Evolutionary conservation across 306 rosid species (phyloP), one percentile per base, ranked within the genome.

Genomic region (Betula pendula): DNA sequence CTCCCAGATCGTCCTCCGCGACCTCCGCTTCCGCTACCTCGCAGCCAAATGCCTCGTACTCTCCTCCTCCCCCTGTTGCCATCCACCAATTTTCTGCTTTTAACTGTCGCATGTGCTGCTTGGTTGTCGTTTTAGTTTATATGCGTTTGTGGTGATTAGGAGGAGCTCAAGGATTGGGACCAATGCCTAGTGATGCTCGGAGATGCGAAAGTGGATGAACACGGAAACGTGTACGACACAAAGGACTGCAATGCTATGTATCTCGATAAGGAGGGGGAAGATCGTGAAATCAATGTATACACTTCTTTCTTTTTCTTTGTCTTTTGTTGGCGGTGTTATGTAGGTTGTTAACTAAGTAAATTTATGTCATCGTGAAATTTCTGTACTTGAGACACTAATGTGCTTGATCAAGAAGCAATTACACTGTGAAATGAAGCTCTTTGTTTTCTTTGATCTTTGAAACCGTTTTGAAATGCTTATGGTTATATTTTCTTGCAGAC

Each of bases 111-210:
- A 8, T 59, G 11, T 9, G 29, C 38, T 29, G 60, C 43, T 53
- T 10, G 3, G 19, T 29, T 44, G 29, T 42, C 65, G 40, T 71
- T 15, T 56, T 74, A 25, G 19, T 19, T 42, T 31, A 1, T 59
- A 3, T 35, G 42, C 38, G 27, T 25, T 15, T 38, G 12, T 63
- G n/a, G 27, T 52, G 25, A 35, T 80, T 66, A 94, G 97, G 97
- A 89, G 85, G 98, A 95, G 68, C 80, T 95, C 85, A 95, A 92
- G 90, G 97, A 95, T 77, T 95, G 97, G 98, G 95, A 92, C 72
- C 98, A 95, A 40, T 95, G 98, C 80, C 75, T 95, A 9, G 76
- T 82, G 16, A 92, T 95, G 96, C 91, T 92, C 40, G 91, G 92
- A 9, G 93, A 90, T 19, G 97, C 95, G 5, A 90, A 88, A 80